These are phyloP conservation scores for Annulohypoxylon maeteangense DNA, from an alignment of 495 filamentous ascomycete species.

Conservation along the genomic window DNA sequence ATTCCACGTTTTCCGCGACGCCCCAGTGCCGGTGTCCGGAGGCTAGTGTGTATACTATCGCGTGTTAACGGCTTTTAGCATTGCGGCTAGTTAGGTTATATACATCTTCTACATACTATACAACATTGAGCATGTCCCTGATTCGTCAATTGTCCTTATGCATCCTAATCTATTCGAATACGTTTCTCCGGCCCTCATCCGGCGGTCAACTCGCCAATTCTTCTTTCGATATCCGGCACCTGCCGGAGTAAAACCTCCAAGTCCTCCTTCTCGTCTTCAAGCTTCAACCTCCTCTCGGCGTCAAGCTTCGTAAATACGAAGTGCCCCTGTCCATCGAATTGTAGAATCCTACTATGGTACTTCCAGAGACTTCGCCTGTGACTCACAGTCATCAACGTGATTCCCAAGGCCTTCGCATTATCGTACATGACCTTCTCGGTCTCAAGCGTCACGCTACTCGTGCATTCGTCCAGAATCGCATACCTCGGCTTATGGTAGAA, in stretches of 20 bases:
- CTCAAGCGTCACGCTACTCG: constrained; percentile 89
- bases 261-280: constrained; percentile 98
- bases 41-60: background rate
- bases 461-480: constrained; percentile 97
- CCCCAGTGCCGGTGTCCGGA: background rate
- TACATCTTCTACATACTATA: constrained; percentile 13
- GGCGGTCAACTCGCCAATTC: constrained; percentile 79
- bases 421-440: constrained; percentile 98
- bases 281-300: constrained; percentile 81
- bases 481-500: constrained; percentile 95
- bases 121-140: constrained; percentile 16
- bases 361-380: constrained; percentile 94
- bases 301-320: constrained; percentile 93
- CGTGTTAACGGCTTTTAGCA: constrained; percentile 11
- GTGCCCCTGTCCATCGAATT: constrained; percentile 94
- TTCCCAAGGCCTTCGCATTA: constrained; percentile 87
- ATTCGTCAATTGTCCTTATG: constrained; percentile 9
- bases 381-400: constrained; percentile 95
- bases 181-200: constrained; percentile 25
- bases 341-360: constrained; percentile 91
- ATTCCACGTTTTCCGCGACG: background rate
- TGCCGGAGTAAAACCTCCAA: constrained; percentile 83
- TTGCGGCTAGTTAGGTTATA: constrained; percentile 16
- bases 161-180: background rate
- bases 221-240: constrained; percentile 86